These are phyloP conservation scores for Candida taoyuanica DNA, from an alignment of 805 yeast species.

Conservation along the genomic window DNA sequence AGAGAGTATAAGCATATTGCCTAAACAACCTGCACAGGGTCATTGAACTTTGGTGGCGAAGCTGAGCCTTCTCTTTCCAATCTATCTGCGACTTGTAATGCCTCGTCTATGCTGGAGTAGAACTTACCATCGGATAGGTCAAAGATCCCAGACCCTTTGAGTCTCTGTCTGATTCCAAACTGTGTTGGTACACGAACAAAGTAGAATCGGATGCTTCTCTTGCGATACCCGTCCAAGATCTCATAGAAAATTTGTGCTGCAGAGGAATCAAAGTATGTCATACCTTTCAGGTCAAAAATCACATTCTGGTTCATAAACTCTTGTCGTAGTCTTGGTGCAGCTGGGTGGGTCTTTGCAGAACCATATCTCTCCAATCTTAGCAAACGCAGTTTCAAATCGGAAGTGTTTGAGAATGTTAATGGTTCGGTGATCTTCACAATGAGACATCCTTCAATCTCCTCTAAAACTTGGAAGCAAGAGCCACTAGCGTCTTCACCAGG, in stretches of 20 bases:
- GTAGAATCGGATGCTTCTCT: constrained; percentile 50
- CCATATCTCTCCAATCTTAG: constrained; percentile 74
- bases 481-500: constrained; percentile 26
- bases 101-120: constrained; percentile 24
- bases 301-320: constrained; percentile 48
- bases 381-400: constrained; percentile 65
- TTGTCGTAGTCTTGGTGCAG: constrained; percentile 48
- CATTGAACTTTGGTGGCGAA: constrained; percentile 1
- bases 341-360: constrained; percentile 71
- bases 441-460: constrained; percentile 63
- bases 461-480: constrained; percentile 23
- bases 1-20: not conserved
- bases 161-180: constrained; percentile 40
- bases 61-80: constrained; percentile 3
- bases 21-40: constrained; percentile 3
- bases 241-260: constrained; percentile 71
- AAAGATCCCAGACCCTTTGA: constrained; percentile 53
- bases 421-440: constrained; percentile 86
- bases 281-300: constrained; percentile 76
- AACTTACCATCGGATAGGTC: constrained; percentile 28
- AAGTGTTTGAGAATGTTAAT: constrained; percentile 79
- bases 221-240: constrained; percentile 52
- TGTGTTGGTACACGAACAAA: constrained; percentile 57
- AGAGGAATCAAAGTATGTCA: constrained; percentile 74
- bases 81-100: constrained; percentile 17